Evolutionary conservation across 805 yeast species (phyloP).

Genomic region (Komagataella pastoris): DNA sequence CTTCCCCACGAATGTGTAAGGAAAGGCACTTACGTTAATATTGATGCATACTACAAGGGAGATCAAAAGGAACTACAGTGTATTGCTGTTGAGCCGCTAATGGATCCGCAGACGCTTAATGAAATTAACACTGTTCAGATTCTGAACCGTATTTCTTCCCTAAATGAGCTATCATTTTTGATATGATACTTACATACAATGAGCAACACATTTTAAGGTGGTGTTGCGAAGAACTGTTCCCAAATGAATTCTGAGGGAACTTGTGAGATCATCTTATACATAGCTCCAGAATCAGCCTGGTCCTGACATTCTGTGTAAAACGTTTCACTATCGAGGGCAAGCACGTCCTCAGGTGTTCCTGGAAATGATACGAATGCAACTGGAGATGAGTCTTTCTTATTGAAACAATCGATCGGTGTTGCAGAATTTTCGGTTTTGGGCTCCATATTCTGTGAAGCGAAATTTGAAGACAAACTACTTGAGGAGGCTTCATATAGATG

Average conservation of each 20-base stretch:
- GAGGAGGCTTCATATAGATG: constrained; percentile 22
- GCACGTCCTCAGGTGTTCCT: neutral
- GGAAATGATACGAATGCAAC: neutral
- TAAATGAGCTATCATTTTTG: neutral
- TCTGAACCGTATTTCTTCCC: neutral
- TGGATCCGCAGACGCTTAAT: neutral
- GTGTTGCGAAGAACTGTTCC: constrained; percentile 43
- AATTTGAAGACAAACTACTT: neutral
- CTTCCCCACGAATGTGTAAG: neutral
- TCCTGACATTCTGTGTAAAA: neutral
- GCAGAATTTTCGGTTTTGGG: neutral
- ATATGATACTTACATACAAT: neutral
- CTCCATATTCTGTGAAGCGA: neutral
- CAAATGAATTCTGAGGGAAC: constrained; percentile 55
- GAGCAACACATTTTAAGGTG: neutral
- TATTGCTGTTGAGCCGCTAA: neutral
- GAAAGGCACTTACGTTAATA: constrained; percentile 4
- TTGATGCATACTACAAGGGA: constrained; percentile 5
- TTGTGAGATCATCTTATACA: constrained; percentile 35
- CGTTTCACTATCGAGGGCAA: neutral
- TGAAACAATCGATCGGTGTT: neutral
- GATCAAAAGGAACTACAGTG: constrained; percentile 1
- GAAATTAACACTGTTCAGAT: neutral
- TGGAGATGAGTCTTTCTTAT: neutral
- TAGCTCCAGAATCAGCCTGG: neutral